Evolutionary conservation across 306 rosid genomes (phyloP), one percentile per base, ranked within the genome.

Genomic region (Ceratonia siliqua): DNA sequence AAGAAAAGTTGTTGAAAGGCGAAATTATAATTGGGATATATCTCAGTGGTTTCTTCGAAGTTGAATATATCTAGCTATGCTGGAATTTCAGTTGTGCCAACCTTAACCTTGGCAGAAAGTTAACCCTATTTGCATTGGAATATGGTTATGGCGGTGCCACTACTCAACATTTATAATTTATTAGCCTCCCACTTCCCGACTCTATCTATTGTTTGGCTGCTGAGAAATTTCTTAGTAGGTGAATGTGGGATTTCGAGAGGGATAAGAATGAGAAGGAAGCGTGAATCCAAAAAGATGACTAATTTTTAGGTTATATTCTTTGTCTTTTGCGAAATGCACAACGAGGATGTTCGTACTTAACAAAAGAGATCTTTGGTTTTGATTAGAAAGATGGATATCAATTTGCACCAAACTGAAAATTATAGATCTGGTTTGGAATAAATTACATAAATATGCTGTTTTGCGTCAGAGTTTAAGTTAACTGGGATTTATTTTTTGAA

Each of bases 91-190:
- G 49, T 52, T 57, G 81, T 57, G 81, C 78, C 82, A 79, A 70
- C 84, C 79, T 74, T 62, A 70, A 28, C 35, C 43, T 62, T 55
- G 74, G 82, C 77, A 77, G 36, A 88, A 88, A 83, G 81, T 24
- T 58, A 75, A 69, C 52, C 77, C 76, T n/a, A 54, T n/a, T 43
- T 66, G 76, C 62, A 73, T 77, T 58, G 85, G 86, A 85, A 66
- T 75, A 73, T 77, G 85, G 77, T 70, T 39, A 68, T 73, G 91
- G 89, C 85, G 83, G 92, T 85, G 87, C 72, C 76, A 76, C 28
- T 43, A 73, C 62, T 39, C 52, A 11, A 46, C 58, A 42, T 3
- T 45, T 43, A 46, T 54, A 30, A 48, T 69, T 75, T 73, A 39
- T 18, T 13, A 50, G 9, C 56, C 10, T 21, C 79, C 70, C 55